phyloP scores from a whole-genome alignment of 495 filamentous ascomycete species.

The Neurospora hispaniola region DNA sequence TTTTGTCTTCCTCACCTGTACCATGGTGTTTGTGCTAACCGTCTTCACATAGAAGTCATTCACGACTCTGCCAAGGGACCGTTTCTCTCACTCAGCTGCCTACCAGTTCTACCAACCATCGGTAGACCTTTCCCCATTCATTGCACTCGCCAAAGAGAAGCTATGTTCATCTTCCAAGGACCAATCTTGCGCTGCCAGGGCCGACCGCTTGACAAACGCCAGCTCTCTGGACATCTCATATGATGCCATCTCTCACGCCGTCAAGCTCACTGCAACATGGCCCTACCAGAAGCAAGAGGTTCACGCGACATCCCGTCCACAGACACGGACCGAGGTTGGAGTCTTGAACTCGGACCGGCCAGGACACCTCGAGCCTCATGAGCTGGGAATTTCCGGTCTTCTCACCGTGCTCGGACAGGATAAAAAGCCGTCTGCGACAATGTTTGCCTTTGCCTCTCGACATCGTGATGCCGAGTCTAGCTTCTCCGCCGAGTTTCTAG shows the following conservation, averaged over 20 bases:
- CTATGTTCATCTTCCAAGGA: conserved; percentile 36
- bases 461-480: conserved; percentile 50
- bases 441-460: conserved; percentile 85
- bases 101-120: conserved; percentile 61
- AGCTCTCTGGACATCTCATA: conserved; percentile 69
- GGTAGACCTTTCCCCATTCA: conserved; percentile 43
- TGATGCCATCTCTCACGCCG: conserved; percentile 54
- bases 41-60: conserved; percentile 49
- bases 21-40: conserved; percentile 1
- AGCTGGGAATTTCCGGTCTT: conserved; percentile 68
- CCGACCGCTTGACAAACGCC: conserved; percentile 31
- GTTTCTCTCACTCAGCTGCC: conserved; percentile 53
- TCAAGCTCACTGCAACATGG: conserved; percentile 56
- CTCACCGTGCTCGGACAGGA: conserved; percentile 72
- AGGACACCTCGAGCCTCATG: conserved; percentile 48
- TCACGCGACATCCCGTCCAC: conserved; percentile 21
- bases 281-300: conserved; percentile 32
- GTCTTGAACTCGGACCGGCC: conserved; percentile 60
- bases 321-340: conserved; percentile 60
- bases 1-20: not conserved
- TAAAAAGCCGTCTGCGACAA: conserved; percentile 50
- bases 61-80: conserved; percentile 49
- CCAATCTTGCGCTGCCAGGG: conserved; percentile 24
- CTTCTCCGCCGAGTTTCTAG: conserved; percentile 44
- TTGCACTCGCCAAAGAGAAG: conserved; percentile 44